Base-by-base conservation (phyloP, 176 grass and related monocot species). In the Triticum urartu region DNA sequence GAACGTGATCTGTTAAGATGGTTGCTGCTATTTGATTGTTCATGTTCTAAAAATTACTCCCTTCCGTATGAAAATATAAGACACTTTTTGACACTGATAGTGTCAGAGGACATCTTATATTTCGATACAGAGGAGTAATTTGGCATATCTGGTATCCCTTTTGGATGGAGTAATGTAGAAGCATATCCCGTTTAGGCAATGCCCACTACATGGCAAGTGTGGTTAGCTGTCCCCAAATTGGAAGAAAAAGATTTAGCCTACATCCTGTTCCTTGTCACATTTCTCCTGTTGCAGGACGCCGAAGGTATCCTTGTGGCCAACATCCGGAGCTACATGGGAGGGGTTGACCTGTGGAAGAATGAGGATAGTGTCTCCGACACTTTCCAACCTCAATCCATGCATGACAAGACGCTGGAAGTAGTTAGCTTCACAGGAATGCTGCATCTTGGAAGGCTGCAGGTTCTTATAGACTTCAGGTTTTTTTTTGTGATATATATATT, bases 261-360 rank as follows among this genome's bases (percentile, higher is more conserved):
- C 24, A 4, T 73, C 22, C 2, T 76, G 60, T 33, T 9, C 25
- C 30, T 85, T 26, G 6, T 80, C 68, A 32, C 12, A n/a, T 72
- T 69, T 10, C 25, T 77, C 75, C 18, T 25, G 61, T 70, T 86
- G 45, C 76, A 97, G 95, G 95, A 97, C 43, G 85, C 88, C 5
- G 90, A 97, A 92, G 95, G 95, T 60, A 84, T 97, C 54, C 88
- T 97, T 90, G 90, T 97, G 9, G 92, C 92, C 39, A 97, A 97
- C 52, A 97, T 97, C 52, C 84, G 90, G 74, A 97, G 95, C 63
- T 97, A 97, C 84, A 97, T 97, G 95, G 95, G 95, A 94, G 95
- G 95, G n/a, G 95, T 94, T 83, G 95, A 94, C 81, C 78, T 97
- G 38, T 97, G 92, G 95, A 91, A 97, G 84, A 92, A 92, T n/a